Conservation (phyloP, 108 stramenopile genomes). For the Skeletonema grethae region DNA sequence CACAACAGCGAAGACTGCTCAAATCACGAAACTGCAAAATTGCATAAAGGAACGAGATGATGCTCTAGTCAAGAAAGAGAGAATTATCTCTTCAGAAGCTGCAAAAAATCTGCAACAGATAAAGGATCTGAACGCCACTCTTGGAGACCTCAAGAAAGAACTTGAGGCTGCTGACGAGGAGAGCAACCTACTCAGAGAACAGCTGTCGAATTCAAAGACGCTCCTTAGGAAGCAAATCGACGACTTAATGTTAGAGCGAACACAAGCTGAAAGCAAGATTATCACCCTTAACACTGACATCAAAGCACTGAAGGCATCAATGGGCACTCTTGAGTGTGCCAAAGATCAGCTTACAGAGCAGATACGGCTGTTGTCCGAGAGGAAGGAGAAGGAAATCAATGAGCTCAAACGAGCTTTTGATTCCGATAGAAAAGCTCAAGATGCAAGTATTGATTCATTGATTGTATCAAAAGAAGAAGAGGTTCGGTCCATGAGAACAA, state of each 20-base stretch:
- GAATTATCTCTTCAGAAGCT: not conserved
- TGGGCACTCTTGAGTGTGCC: constrained; percentile 13
- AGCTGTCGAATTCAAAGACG: constrained; percentile 5
- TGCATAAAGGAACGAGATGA: constrained; percentile 24
- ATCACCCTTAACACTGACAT: constrained; percentile 27
- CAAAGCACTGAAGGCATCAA: constrained; percentile 12
- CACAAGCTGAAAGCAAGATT: constrained; percentile 17
- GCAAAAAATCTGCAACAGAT: constrained; percentile 2
- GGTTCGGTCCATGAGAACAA: not conserved
- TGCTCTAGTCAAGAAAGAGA: constrained; percentile 7
- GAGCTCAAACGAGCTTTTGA: constrained; percentile 13
- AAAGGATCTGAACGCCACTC: constrained; percentile 12
- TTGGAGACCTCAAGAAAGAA: constrained; percentile 14
- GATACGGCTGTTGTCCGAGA: not conserved
- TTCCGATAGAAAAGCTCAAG: constrained; percentile 15
- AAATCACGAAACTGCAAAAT: constrained; percentile 24
- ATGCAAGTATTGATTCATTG: constrained; percentile 11
- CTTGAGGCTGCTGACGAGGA: constrained; percentile 3
- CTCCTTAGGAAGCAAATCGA: constrained; percentile 27
- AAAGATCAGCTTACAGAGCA: constrained; percentile 12
- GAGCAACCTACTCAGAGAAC: not conserved
- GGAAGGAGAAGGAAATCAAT: constrained; percentile 8
- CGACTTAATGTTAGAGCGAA: constrained; percentile 21
- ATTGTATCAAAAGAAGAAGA: constrained; percentile 18
- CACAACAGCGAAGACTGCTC: constrained; percentile 2